Base-by-base conservation (phyloP, 192 early-diverging fungal species). In the Podila minutissima region DNA sequence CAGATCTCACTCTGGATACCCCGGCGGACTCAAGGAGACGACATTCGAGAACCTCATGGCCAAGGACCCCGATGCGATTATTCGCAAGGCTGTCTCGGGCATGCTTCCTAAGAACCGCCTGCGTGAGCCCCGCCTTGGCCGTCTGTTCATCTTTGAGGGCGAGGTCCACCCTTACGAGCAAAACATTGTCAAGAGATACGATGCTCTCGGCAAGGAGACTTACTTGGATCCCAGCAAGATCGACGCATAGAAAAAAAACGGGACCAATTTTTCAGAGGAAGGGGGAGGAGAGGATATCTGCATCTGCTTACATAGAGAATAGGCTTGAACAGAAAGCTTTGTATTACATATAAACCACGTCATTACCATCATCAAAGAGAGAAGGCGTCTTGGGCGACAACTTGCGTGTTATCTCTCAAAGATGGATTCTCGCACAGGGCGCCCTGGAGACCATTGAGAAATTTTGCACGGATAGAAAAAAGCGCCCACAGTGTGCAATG, bases 91-190 rank as follows among this genome's bases (percentile, higher is more conserved):
- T 12, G 89, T 99, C 26, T 95, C 92, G 8, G 96, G 96, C 33
- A 96, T 97, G 94, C 83, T 99, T 60, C 97, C 97, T 46, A 99
- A 99, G 82, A 97, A 97, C 86, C 87, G 90, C 59, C 87, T 97
- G 61, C 90, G 96, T 24, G 90, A 94, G 51, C 87, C 86, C 5
- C 90, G 93, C 66, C 79, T 99, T 71, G 83, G 75, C 20, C 89
- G 97, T 46, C 83, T 97, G 59, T 82, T 89, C 69, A 88, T 98
- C 24, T 98, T 96, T 86, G 90, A 93, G 20, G 96, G 93, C 37
- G 89, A 70, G 12, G 91, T 94, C 67, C 96, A 98, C 72, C 96
- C 97, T 46, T 97, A 97, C 82, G 88, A 82, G 15, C 85, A 86
- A 50, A 98, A 98, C 67, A 95, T 97, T 46, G 86, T 94, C 62